Conservation (phyloP, 768 basidiomycete genomes). For the Boletus insuetus region DNA sequence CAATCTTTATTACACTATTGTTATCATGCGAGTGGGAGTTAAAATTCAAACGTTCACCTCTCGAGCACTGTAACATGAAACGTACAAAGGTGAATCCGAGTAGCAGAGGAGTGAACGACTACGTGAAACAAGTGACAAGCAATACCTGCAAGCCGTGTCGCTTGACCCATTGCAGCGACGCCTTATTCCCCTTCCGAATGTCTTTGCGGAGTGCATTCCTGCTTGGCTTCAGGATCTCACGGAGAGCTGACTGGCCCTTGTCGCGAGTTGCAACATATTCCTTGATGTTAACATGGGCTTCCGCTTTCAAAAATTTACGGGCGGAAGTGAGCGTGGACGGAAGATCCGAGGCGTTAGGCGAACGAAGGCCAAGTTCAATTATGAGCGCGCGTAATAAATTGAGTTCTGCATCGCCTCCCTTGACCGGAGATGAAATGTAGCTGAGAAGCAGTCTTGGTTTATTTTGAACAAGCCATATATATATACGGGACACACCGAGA, state of each 20-base stretch:
- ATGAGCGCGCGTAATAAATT: slow-evolving; percentile 70
- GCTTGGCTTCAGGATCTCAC: slow-evolving; percentile 58
- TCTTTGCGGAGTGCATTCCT: slow-evolving; percentile 60
- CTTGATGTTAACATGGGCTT: slow-evolving; percentile 66
- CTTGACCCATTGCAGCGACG: slow-evolving; percentile 60
- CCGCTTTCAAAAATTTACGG: slow-evolving; percentile 61
- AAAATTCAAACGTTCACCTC: not conserved
- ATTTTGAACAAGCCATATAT: not conserved
- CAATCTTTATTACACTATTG: slow-evolving; percentile 2
- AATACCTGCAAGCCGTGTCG: slow-evolving; percentile 60
- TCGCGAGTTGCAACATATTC: slow-evolving; percentile 69
- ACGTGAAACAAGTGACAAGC: slow-evolving; percentile 50
- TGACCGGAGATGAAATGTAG: slow-evolving; percentile 21
- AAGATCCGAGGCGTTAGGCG: slow-evolving; percentile 41
- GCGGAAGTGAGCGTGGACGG: slow-evolving; percentile 65
- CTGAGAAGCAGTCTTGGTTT: slow-evolving; percentile 9
- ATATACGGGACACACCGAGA: slow-evolving; percentile 16
- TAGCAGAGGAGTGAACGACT: not conserved
- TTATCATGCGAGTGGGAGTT: not conserved
- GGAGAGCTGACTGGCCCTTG: slow-evolving; percentile 62
- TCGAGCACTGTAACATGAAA: not conserved
- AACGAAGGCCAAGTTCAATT: slow-evolving; percentile 67
- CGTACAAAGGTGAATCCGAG: not conserved
- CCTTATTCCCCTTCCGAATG: slow-evolving; percentile 47
- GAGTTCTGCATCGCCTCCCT: slow-evolving; percentile 36